Evolutionary conservation across 2,329 filamentous ascomycete species (phyloP), one percentile per base, ranked within the genome.

Genomic region (Ceratocystis diversiconidia): DNA sequence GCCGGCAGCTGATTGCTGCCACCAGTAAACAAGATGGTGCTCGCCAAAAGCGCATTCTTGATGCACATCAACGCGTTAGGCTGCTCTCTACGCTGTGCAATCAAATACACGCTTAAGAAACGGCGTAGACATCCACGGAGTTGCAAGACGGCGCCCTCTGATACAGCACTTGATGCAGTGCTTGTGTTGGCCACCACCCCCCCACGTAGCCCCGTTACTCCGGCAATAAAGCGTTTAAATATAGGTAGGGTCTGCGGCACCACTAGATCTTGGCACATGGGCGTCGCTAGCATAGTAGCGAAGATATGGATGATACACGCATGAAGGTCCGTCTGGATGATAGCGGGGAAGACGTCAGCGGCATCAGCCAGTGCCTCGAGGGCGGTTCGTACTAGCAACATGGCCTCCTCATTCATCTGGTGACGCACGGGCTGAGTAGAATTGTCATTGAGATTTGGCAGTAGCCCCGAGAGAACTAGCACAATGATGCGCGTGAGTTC

Each of bases 241-340:
- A 92, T 95, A 0, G 94, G 90, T 17, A 99, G 81, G 2, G 91
- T 87, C 74, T 95, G 89, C 0, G 94, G 92, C 0, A 97, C 87
- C 41, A 97, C 90, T 46, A 90, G 82, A 30, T 89, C 84, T 75
- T 99, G 95, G 72, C 92, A 97, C 59, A 69, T 72, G 0, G 89
- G 87, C 0, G 91, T 96, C 15, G 89, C 88, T 12, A 99, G 82
- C 66, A 96, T 94, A 0, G 91, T 96, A 64, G 90, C 88, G 73
- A 97, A 96, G 65, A 97, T 96, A 77, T 99, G 92, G 62, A 99
- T 83, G 70, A 97, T 96, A 72, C 92, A 97, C 48, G 94, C 92
- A 72, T 97, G 91, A 5, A 99, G 81, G 73, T 99, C 94, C 8
- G 91, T 92, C 73, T 94, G 94, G 78, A 99, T 99, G 71, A 99